Conservation (phyloP, 2,329 filamentous ascomycete species). For the Chaetomium globosum region DNA sequence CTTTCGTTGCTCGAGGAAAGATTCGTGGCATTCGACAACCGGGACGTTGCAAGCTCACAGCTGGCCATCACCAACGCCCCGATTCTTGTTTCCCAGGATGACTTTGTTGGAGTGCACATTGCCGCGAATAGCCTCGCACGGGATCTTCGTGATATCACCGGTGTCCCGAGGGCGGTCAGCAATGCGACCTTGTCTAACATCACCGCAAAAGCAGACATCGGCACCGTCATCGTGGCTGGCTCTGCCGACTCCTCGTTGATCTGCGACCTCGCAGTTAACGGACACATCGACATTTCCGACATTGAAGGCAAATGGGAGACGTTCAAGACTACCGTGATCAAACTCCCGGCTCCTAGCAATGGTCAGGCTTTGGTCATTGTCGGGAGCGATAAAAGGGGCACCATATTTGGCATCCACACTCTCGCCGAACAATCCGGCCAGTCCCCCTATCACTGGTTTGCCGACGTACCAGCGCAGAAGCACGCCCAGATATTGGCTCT, state of each 20-base stretch:
- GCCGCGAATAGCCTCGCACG: conserved; percentile 41
- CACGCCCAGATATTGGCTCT: conserved; percentile 55
- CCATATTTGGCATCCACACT: conserved; percentile 62
- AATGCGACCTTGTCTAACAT: not conserved
- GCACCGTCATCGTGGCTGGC: conserved; percentile 53
- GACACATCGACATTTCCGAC: conserved; percentile 51
- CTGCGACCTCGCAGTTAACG: conserved; percentile 47
- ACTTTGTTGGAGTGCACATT: conserved; percentile 42
- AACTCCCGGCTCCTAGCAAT: conserved; percentile 50
- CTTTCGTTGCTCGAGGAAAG: conserved; percentile 25
- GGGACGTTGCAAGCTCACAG: not conserved
- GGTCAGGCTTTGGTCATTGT: conserved; percentile 57
- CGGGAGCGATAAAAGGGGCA: conserved; percentile 60
- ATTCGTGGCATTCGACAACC: conserved; percentile 27
- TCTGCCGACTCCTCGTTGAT: conserved; percentile 56
- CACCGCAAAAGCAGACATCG: conserved; percentile 25
- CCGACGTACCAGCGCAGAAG: conserved; percentile 56
- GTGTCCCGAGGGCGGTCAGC: not conserved
- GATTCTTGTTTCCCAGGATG: conserved; percentile 40
- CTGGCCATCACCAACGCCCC: conserved; percentile 40
- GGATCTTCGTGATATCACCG: conserved; percentile 39
- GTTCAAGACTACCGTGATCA: conserved; percentile 54
- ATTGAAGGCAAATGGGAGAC: conserved; percentile 61
- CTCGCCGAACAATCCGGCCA: conserved; percentile 65
- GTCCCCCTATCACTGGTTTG: conserved; percentile 65